These are phyloP conservation scores for Pleodorina starrii DNA, from an alignment of 139 green algal species.

Conservation along the genomic window DNA sequence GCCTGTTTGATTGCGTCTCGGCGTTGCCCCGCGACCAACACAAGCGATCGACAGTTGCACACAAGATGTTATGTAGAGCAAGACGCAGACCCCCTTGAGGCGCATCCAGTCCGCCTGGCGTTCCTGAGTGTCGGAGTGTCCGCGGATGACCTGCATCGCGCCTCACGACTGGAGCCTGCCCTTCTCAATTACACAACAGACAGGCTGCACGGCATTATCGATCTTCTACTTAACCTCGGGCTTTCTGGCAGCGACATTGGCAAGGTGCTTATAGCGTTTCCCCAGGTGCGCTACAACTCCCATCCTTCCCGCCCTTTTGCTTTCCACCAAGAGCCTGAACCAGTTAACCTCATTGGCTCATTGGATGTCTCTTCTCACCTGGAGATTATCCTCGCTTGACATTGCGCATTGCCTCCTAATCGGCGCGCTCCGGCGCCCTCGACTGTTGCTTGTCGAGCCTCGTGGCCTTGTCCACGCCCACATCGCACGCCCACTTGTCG, in stretches of 20 bases:
- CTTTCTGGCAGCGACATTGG: slow-evolving; percentile 23
- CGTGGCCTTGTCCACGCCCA: too few relatives aligned
- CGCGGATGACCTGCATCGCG: background rate
- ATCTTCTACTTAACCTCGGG: slow-evolving; percentile 11
- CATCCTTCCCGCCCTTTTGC: background rate
- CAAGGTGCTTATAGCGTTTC: background rate
- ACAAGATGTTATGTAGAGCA: background rate
- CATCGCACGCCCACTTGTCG: too few relatives aligned
- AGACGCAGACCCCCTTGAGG: background rate
- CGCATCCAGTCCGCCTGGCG: background rate
- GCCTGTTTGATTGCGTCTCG: background rate
- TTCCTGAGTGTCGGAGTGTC: slow-evolving; percentile 30
- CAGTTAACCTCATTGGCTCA: too few relatives aligned
- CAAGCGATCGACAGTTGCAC: background rate
- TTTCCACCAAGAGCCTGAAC: background rate
- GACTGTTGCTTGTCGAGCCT: too few relatives aligned
- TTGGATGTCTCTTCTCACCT: too few relatives aligned
- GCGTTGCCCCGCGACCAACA: background rate
- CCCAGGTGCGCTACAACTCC: slow-evolving; percentile 6
- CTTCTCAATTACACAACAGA: background rate
- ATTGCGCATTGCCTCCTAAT: too few relatives aligned
- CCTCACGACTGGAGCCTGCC: background rate
- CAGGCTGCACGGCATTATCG: background rate
- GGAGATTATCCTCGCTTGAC: too few relatives aligned
- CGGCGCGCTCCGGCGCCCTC: too few relatives aligned